Conservation (phyloP, 495 filamentous ascomycete species). For the Choiromyces venosus region DNA sequence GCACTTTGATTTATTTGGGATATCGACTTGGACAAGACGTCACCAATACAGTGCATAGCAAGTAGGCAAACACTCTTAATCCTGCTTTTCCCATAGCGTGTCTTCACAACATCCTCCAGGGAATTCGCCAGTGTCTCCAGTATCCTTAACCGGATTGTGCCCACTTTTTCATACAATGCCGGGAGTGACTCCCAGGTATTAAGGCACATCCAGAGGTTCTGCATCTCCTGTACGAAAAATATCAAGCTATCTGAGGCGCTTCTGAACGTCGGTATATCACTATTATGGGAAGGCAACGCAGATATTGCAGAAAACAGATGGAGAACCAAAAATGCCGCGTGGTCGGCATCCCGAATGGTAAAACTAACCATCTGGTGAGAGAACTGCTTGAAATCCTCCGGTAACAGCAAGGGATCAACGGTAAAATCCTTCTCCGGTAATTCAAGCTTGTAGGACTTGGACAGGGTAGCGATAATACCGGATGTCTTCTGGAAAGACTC, state of each 20-base stretch:
- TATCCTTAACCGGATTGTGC: slow-evolving; percentile 22
- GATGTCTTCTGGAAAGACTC: slow-evolving; percentile 34
- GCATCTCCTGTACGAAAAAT: slow-evolving; percentile 29
- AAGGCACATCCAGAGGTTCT: slow-evolving; percentile 35
- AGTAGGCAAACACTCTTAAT: slow-evolving; percentile 35
- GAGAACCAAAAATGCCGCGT: slow-evolving; percentile 33
- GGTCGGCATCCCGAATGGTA: slow-evolving; percentile 25
- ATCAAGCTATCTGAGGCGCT: slow-evolving; percentile 26
- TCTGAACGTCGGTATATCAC: slow-evolving; percentile 23
- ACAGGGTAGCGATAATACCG: slow-evolving; percentile 27
- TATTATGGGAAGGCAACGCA: slow-evolving; percentile 14
- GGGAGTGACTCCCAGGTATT: slow-evolving; percentile 37
- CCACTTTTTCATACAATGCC: slow-evolving; percentile 23
- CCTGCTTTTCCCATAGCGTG: slow-evolving; percentile 27
- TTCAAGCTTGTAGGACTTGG: slow-evolving; percentile 34
- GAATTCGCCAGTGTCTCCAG: slow-evolving; percentile 29
- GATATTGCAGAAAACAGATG: slow-evolving; percentile 35
- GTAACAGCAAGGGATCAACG: slow-evolving; percentile 26
- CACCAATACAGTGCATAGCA: slow-evolving; percentile 28
- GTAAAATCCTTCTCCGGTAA: slow-evolving; percentile 35
- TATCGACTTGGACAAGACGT: slow-evolving; percentile 16
- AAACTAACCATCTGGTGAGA: slow-evolving; percentile 30
- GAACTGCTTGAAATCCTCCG: slow-evolving; percentile 13
- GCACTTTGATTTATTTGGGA: slow-evolving; percentile 18
- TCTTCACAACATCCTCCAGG: slow-evolving; percentile 19